These are phyloP conservation scores for Yamadazyma endophytica DNA, from an alignment of 805 yeast species.

Conservation along the genomic window DNA sequence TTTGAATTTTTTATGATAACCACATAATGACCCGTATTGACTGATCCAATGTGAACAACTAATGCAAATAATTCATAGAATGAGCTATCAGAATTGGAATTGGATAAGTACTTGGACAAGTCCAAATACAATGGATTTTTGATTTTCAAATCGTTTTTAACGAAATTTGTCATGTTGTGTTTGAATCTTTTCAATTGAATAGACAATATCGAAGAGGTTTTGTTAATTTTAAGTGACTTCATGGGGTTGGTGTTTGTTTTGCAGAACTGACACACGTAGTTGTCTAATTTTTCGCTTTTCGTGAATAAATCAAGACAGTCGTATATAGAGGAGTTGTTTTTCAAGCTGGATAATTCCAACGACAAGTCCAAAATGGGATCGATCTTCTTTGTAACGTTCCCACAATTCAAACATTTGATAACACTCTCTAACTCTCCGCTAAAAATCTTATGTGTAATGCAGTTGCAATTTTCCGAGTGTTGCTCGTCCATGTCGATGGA, in stretches of 20 bases:
- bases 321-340: constrained; percentile 38
- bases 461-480: constrained; percentile 47
- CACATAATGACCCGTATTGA: constrained; percentile 93
- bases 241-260: constrained; percentile 51
- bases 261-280: constrained; percentile 70
- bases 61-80: constrained; percentile 82
- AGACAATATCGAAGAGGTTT: constrained; percentile 72
- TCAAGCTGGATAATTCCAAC: constrained; percentile 53
- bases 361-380: constrained; percentile 93
- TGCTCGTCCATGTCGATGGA: constrained; percentile 1
- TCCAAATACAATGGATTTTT: constrained; percentile 70
- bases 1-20: constrained; percentile 69
- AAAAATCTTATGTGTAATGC: constrained; percentile 80
- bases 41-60: constrained; percentile 86
- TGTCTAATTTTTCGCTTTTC: constrained; percentile 68
- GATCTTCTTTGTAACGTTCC: constrained; percentile 57
- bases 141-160: constrained; percentile 73
- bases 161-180: constrained; percentile 45
- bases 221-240: constrained; percentile 66
- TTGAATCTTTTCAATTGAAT: constrained; percentile 82
- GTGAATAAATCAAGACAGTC: constrained; percentile 79
- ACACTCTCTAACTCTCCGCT: constrained; percentile 80
- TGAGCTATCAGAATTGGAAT: constrained; percentile 37
- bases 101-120: constrained; percentile 54
- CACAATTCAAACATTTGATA: constrained; percentile 69